Evolutionary conservation across 352 stramenopile genomes (phyloP).

Genomic region (Phytophthora citricola): DNA sequence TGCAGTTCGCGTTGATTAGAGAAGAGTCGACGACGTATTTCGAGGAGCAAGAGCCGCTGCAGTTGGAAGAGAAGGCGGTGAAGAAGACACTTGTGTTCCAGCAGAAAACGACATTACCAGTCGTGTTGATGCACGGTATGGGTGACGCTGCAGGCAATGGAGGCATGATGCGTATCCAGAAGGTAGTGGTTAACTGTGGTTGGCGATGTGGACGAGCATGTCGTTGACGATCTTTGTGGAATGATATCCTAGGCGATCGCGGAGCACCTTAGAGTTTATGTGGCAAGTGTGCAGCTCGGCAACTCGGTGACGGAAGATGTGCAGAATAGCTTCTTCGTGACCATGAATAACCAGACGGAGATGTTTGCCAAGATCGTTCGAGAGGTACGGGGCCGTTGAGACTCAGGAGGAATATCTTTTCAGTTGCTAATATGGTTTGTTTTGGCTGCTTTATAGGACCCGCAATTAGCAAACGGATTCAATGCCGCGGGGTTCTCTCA

Average conservation of each 20-base stretch:
- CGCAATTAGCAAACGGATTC: constrained; percentile 88
- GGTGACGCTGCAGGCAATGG: constrained; percentile 92
- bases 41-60: constrained; percentile 17
- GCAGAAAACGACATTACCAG: constrained; percentile 46
- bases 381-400: constrained; percentile 40
- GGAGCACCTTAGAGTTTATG: constrained; percentile 84
- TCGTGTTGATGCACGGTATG: constrained; percentile 95
- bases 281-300: constrained; percentile 90
- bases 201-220: neutral
- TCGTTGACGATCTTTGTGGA: constrained; percentile 6
- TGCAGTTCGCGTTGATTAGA: constrained; percentile 61
- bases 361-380: constrained; percentile 88
- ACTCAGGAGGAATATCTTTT: neutral
- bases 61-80: constrained; percentile 18
- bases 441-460: constrained; percentile 56
- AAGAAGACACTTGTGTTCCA: constrained; percentile 46
- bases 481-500: constrained; percentile 95
- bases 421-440: constrained; percentile 2
- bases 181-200: constrained; percentile 44
- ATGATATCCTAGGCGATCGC: constrained; percentile 54
- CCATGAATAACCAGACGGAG: constrained; percentile 92
- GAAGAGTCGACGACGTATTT: constrained; percentile 46
- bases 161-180: constrained; percentile 88
- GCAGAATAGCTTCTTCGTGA: constrained; percentile 94
- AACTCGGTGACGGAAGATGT: constrained; percentile 85